Evolutionary conservation across 139 green algal species (phyloP).

Genomic region (Zygnema cylindricum): DNA sequence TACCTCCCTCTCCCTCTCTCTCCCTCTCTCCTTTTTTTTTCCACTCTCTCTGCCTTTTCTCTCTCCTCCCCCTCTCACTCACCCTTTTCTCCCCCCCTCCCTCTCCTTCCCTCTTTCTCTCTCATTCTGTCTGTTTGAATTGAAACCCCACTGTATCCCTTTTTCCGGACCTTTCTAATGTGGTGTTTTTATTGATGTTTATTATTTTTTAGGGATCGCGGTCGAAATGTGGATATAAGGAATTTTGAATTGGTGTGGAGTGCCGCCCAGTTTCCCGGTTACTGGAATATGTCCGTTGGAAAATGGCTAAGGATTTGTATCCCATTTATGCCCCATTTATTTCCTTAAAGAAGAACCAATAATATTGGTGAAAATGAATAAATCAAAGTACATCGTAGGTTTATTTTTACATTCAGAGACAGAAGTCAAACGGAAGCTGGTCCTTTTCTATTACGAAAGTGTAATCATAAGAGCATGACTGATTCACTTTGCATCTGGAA

Average conservation of each 20-base stretch:
- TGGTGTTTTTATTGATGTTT: too few species aligned
- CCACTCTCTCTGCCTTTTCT: not conserved
- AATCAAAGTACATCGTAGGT: too few species aligned
- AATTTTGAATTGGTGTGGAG: constrained; percentile 15
- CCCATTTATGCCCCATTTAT: not conserved
- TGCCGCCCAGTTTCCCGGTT: constrained; percentile 38
- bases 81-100: not conserved
- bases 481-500: too few species aligned
- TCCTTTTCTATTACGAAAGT: too few species aligned
- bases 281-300: constrained; percentile 55
- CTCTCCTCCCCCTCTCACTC: not conserved
- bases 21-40: not conserved
- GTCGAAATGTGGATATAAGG: constrained; percentile 19
- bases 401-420: too few species aligned
- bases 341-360: not conserved
- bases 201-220: constrained; percentile 37
- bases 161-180: not conserved
- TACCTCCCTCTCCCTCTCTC: not conserved
- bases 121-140: not conserved
- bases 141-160: not conserved
- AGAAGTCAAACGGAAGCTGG: too few species aligned
- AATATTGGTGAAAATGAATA: not conserved
- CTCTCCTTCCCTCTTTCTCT: not conserved
- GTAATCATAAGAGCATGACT: too few species aligned
- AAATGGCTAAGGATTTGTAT: constrained; percentile 50